Percentiles rank a stretch among this genome's conserved stretches.
These are phyloP conservation scores for Calonectria montana DNA, from an alignment of 2,329 filamentous ascomycete species.

Conservation along the genomic window DNA sequence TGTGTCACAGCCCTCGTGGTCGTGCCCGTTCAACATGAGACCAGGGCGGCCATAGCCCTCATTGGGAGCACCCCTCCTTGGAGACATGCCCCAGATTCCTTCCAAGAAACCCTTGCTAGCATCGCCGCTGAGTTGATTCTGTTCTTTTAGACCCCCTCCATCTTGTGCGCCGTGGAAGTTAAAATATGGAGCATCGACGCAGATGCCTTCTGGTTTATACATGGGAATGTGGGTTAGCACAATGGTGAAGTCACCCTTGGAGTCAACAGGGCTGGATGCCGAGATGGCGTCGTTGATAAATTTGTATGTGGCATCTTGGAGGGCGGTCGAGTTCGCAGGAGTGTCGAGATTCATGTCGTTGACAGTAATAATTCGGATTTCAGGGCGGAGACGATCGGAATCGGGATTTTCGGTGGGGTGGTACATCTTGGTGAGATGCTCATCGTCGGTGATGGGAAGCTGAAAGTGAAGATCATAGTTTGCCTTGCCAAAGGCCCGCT, in stretches of 20 bases:
- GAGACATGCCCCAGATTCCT: constrained; percentile 83
- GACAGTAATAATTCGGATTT: constrained; percentile 84
- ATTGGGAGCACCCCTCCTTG: constrained; percentile 67
- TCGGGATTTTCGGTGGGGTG: constrained; percentile 56
- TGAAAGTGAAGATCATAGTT: constrained; percentile 90
- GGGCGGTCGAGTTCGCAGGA: constrained; percentile 72
- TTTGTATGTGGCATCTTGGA: constrained; percentile 81
- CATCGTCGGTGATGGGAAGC: constrained; percentile 59
- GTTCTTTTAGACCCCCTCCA: constrained; percentile 82
- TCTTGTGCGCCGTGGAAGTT: constrained; percentile 76
- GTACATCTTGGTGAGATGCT: constrained; percentile 54
- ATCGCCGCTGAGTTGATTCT: constrained; percentile 85
- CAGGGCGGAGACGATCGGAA: constrained; percentile 66
- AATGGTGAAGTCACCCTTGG: constrained; percentile 78
- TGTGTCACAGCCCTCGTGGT: constrained; percentile 93
- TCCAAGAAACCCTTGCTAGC: constrained; percentile 82
- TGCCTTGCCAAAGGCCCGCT: constrained; percentile 83
- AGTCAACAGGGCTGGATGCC: constrained; percentile 69
- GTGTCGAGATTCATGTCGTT: constrained; percentile 96
- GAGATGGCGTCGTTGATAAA: constrained; percentile 80
- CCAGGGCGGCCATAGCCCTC: constrained; percentile 77
- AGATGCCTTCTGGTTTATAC: constrained; percentile 84
- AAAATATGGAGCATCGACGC: constrained; percentile 87
- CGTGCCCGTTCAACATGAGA: constrained; percentile 90
- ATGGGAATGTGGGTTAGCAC: constrained; percentile 93